Evolutionary conservation across 2,329 filamentous ascomycete genomes (phyloP), one percentile per base, ranked within the genome.

Genomic region (Elsinoe batatas): DNA sequence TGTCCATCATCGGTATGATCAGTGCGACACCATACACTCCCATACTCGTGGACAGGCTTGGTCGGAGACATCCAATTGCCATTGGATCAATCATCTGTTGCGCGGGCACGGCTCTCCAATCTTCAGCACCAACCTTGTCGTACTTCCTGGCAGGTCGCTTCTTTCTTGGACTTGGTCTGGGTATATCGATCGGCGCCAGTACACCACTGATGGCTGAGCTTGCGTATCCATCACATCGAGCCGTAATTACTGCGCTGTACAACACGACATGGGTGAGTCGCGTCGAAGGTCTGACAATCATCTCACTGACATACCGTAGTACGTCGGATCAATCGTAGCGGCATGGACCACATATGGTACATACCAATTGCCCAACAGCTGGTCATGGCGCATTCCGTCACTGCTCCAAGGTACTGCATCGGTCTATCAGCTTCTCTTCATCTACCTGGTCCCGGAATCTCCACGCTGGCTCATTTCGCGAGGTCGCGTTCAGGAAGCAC

Each of bases 311-410:
- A 22, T 1, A 11, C 6, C 36, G 62, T 86, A 82, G 82, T 83
- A 84, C 65, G 67, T 82, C 56, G 81, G 80, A 42, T 71, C 72
- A 37, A 70, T 76, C 22, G 58, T 83, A 53, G 80, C 82, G 30
- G 79, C 80, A 3, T 80, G 79, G 71, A 75, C 84, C 50, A 80
- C 81, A 26, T 84, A 81, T 73, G 82, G 80, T 33, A 85, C 83
- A 1, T 71, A 75, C 33, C 57, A 56, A 42, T 78, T 85, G 57
- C 64, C 70, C 6, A 77, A 68, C 60, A 40, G 54, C 60, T 76
- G 74, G 74, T 69, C 73, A 15, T 79, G 76, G 75, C 69, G 76
- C 40, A 65, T 77, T 3, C 76, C 76, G 0, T 77, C 74, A 30
- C 64, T 76, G 2, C 62, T 79, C 1, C 77, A 79, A 59, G 74